phyloP scores from a whole-genome alignment of 768 basidiomycete genomes.

The Lentinula guzmanii region DNA sequence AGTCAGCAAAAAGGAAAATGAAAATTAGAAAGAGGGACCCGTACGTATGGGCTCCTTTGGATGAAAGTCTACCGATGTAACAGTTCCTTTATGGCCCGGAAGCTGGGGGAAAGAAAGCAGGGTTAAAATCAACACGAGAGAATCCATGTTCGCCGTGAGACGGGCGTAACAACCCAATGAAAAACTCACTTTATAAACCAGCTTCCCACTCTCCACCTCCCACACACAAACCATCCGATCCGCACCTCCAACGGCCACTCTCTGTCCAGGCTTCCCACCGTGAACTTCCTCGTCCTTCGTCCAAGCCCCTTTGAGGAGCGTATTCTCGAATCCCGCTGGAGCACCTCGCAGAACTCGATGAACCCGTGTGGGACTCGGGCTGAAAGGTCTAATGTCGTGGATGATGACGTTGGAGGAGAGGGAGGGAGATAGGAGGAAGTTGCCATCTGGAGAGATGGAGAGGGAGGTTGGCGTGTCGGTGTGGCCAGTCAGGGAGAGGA shows the following conservation, averaged over 20 bases:
- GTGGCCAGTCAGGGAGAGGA: conserved; percentile 75
- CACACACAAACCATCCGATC: conserved; percentile 84
- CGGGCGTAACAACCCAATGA: not conserved
- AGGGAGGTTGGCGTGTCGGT: conserved; percentile 92
- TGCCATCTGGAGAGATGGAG: conserved; percentile 83
- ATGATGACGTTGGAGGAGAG: conserved; percentile 87
- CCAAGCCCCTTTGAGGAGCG: conserved; percentile 83
- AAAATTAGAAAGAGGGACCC: conserved; percentile 22
- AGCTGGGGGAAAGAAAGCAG: conserved; percentile 31
- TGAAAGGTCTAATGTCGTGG: conserved; percentile 93
- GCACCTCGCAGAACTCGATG: conserved; percentile 79
- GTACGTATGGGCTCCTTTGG: conserved; percentile 92
- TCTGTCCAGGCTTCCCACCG: conserved; percentile 36
- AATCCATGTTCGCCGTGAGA: no score
- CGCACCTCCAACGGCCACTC: conserved; percentile 86
- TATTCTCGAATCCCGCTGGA: conserved; percentile 91
- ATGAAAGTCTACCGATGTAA: conserved; percentile 94
- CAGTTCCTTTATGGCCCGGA: conserved; percentile 95
- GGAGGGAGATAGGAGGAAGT: conserved; percentile 84
- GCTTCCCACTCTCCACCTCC: conserved; percentile 75
- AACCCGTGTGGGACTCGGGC: conserved; percentile 72
- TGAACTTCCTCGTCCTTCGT: conserved; percentile 63
- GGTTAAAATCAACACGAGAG: not conserved
- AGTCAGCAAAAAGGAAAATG: not conserved
- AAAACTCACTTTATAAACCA: conserved; percentile 66